Conservation (phyloP, 768 basidiomycete genomes). For the Boletus tomentosulus region DNA sequence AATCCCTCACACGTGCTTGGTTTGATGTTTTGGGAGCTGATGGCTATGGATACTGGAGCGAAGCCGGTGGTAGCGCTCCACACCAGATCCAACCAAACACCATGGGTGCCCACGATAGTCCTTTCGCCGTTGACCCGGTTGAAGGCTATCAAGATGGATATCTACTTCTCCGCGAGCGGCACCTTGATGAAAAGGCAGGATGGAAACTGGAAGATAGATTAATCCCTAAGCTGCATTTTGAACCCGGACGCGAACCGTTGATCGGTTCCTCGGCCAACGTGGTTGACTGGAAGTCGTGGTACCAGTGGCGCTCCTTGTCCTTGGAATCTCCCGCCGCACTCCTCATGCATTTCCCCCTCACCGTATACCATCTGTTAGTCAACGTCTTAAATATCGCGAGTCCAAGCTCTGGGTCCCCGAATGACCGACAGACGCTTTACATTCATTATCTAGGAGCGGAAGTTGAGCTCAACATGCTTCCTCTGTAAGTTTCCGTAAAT, state of each 20-base stretch:
- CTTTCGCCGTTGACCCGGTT: slow-evolving; percentile 6
- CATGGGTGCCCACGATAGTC: slow-evolving; percentile 1
- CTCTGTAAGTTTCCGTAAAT: slow-evolving; percentile 30
- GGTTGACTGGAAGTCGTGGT: slow-evolving; percentile 42
- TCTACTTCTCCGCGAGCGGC: slow-evolving; percentile 28
- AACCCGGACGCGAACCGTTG: slow-evolving; percentile 23
- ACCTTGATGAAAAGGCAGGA: slow-evolving; percentile 30
- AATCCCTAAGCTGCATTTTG: slow-evolving; percentile 33
- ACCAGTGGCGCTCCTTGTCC: slow-evolving; percentile 43
- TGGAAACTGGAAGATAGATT: slow-evolving; percentile 36
- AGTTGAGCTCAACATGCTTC: slow-evolving; percentile 38
- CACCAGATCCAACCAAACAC: slow-evolving; percentile 26
- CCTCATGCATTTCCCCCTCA: slow-evolving; percentile 42
- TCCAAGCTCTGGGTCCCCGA: slow-evolving; percentile 18
- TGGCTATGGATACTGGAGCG: slow-evolving; percentile 41
- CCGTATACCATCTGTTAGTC: slow-evolving; percentile 36
- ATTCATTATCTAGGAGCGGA: slow-evolving; percentile 39
- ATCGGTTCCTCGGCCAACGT: slow-evolving; percentile 28
- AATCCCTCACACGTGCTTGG: slow-evolving; percentile 33
- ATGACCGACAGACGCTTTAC: slow-evolving; percentile 25
- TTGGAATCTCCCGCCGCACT: slow-evolving; percentile 41
- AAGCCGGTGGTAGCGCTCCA: slow-evolving; percentile 31
- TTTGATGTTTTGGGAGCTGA: slow-evolving; percentile 37
- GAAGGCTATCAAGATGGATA: slow-evolving; percentile 32
- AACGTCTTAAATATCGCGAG: slow-evolving; percentile 32